Conservation (phyloP, 306 rosid genomes). For the Vachellia collinsii region DNA sequence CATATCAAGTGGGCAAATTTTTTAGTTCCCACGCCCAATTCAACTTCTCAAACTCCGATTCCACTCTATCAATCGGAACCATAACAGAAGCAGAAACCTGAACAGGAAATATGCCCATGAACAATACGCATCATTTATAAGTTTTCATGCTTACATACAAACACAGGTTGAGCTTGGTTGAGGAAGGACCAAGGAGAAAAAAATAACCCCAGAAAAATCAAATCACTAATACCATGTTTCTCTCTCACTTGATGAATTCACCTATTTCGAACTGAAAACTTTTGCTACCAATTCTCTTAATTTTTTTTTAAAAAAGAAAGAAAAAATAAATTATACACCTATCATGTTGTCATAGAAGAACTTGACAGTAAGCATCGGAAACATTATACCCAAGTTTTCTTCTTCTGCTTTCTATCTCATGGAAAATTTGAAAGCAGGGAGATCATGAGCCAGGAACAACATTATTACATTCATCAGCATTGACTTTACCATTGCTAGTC, state of each 20-base stretch:
- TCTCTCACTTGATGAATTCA: constrained; percentile 9
- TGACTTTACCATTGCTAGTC: constrained; percentile 42
- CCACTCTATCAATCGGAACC: too few relatives aligned
- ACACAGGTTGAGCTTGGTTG: neutral
- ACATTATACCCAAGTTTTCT: neutral
- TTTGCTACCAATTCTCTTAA: neutral
- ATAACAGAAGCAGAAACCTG: too few relatives aligned
- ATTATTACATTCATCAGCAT: constrained; percentile 34
- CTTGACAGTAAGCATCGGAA: neutral
- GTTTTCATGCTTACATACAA: neutral
- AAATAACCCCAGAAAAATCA: constrained; percentile 18
- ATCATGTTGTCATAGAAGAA: neutral
- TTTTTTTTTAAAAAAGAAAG: neutral
- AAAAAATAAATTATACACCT: too few relatives aligned
- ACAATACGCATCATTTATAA: neutral
- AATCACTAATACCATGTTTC: constrained; percentile 19
- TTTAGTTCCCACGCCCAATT: too few relatives aligned
- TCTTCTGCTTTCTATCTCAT: neutral
- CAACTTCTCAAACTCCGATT: too few relatives aligned
- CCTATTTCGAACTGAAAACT: neutral
- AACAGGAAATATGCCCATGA: neutral
- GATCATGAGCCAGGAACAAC: constrained; percentile 36
- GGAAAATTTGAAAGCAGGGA: neutral
- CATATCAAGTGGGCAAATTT: too few relatives aligned
- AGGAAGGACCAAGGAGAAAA: constrained; percentile 19